phyloP scores from a whole-genome alignment of 306 rosid genomes.

The Malus orientalis region DNA sequence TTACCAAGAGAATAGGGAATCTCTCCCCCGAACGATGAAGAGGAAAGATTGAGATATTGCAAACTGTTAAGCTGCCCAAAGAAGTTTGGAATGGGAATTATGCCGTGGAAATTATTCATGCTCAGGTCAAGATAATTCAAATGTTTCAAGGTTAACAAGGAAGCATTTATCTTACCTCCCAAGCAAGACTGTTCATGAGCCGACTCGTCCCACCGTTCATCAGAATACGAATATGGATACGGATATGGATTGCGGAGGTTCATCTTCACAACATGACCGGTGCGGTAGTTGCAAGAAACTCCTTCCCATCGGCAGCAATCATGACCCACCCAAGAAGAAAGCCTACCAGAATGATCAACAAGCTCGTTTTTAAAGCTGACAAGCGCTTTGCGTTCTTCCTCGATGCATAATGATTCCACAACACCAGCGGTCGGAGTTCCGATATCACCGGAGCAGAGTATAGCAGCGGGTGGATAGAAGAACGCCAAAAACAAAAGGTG shows the following conservation, averaged over 20 bases:
- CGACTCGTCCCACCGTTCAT: not conserved
- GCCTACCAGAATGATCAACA: conserved; percentile 12
- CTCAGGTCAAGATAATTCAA: conserved; percentile 31
- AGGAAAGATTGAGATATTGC: conserved; percentile 25
- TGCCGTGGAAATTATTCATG: conserved; percentile 19
- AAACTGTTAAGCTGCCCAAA: conserved; percentile 25
- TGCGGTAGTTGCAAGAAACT: conserved; percentile 20
- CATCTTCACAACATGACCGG: not conserved
- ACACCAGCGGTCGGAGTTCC: too few relatives aligned
- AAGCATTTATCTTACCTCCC: conserved; percentile 20
- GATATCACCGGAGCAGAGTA: too few relatives aligned
- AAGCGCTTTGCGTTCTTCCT: conserved; percentile 28
- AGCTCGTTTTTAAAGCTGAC: conserved; percentile 28
- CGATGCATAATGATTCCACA: not conserved
- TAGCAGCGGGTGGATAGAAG: too few relatives aligned
- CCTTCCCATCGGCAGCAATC: conserved; percentile 34
- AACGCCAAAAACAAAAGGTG: too few relatives aligned
- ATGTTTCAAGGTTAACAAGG: conserved; percentile 18
- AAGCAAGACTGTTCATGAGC: not conserved
- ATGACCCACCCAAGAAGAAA: conserved; percentile 26
- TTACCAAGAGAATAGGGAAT: not conserved
- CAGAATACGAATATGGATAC: too few relatives aligned
- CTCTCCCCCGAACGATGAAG: conserved; percentile 13
- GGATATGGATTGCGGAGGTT: not conserved
- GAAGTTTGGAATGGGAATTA: conserved; percentile 15